These are phyloP conservation scores for Hyaloscypha finlandica DNA, from an alignment of 495 filamentous ascomycete genomes.

Conservation along the genomic window DNA sequence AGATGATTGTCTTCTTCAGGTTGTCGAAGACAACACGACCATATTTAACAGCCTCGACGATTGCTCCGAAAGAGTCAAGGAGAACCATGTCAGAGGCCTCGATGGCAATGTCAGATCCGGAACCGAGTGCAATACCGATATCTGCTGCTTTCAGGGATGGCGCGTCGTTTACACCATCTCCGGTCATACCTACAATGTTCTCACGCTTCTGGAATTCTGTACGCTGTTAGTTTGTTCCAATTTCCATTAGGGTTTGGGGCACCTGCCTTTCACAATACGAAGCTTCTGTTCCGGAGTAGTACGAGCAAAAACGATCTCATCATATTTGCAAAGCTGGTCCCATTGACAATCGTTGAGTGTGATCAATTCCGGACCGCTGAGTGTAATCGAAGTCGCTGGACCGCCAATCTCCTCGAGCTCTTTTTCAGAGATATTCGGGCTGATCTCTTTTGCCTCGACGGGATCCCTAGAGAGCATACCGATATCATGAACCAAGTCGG, in stretches of 20 bases:
- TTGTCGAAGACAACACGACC: constrained; percentile 59
- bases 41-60: constrained; percentile 62
- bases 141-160: constrained; percentile 55
- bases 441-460: background rate
- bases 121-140: constrained; percentile 52
- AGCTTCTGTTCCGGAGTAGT: constrained; percentile 77
- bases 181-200: constrained; percentile 47
- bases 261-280: constrained; percentile 55
- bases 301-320: constrained; percentile 66
- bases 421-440: background rate
- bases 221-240: background rate
- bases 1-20: constrained; percentile 54
- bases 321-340: constrained; percentile 54
- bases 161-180: constrained; percentile 60
- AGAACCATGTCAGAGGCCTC: constrained; percentile 68
- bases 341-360: constrained; percentile 56
- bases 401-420: background rate
- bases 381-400: constrained; percentile 27
- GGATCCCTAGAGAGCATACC: constrained; percentile 38
- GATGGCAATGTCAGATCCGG: constrained; percentile 60
- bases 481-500: constrained; percentile 39
- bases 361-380: constrained; percentile 60
- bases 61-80: constrained; percentile 62
- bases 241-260: background rate
- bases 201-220: constrained; percentile 57